Evolutionary conservation across 345 rosid species (phyloP).

Genomic region (Pugionium dolabratum): DNA sequence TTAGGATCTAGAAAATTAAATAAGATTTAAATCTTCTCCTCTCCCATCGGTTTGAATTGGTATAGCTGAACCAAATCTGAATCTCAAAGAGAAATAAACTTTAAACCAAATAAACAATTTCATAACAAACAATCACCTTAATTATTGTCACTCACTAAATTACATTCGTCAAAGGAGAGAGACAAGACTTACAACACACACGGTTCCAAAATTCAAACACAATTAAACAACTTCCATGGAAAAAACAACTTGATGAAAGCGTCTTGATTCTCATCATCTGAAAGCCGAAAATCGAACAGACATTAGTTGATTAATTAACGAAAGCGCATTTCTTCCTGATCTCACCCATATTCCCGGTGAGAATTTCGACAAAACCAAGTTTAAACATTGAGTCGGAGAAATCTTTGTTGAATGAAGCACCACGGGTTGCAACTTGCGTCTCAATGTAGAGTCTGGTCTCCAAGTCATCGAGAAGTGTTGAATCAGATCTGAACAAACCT

Average conservation of each 20-base stretch:
- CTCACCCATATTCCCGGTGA: conserved; percentile 53
- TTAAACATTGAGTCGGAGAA: conserved; percentile 61
- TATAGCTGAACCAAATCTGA: no score
- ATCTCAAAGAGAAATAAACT: no score
- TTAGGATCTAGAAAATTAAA: no score
- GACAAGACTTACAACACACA: not conserved
- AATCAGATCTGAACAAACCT: conserved; percentile 65
- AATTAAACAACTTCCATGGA: not conserved
- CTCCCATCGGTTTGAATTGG: no score
- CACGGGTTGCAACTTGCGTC: conserved; percentile 37
- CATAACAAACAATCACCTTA: no score
- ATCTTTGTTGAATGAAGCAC: conserved; percentile 45
- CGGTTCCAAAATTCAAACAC: not conserved
- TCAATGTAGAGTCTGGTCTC: conserved; percentile 44
- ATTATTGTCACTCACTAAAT: not conserved
- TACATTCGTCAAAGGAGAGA: not conserved
- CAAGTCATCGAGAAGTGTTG: conserved; percentile 55
- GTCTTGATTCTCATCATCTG: not conserved
- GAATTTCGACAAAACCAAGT: conserved; percentile 52
- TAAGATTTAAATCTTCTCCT: no score
- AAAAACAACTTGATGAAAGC: not conserved
- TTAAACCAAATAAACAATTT: no score
- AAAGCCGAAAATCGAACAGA: no score
- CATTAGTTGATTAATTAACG: conserved; percentile 15
- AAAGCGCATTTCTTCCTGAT: conserved; percentile 53